Conservation (phyloP, 176 grass and related monocot species). For the Elaeis guineensis region DNA sequence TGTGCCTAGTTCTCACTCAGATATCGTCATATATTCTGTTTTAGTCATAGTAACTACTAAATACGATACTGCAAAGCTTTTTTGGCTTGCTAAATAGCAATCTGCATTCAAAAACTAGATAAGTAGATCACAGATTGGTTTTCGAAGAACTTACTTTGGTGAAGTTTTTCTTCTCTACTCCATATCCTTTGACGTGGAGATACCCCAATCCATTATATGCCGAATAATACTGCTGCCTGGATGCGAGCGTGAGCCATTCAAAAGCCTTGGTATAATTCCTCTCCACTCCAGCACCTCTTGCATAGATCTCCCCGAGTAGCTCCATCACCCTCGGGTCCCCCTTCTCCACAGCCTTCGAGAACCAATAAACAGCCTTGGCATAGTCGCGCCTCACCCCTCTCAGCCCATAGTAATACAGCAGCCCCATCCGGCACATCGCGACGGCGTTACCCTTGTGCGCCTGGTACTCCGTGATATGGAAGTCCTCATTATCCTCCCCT, state of each 20-base stretch:
- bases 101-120: no score
- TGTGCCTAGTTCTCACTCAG: no score
- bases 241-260: slow-evolving; percentile 70
- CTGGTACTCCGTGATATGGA: slow-evolving; percentile 95
- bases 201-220: slow-evolving; percentile 99
- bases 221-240: slow-evolving; percentile 76
- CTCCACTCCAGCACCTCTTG: slow-evolving; percentile 85
- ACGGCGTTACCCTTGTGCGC: slow-evolving; percentile 67
- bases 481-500: slow-evolving; percentile 88
- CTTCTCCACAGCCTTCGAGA: slow-evolving; percentile 83
- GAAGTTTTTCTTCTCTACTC: slow-evolving; percentile 88
- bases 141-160: slow-evolving; percentile 50
- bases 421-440: slow-evolving; percentile 78
- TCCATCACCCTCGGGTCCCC: slow-evolving; percentile 66
- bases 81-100: no score
- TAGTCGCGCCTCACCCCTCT: slow-evolving; percentile 77
- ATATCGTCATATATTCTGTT: no score
- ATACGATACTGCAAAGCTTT: no score
- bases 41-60: no score
- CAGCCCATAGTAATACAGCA: slow-evolving; percentile 95
- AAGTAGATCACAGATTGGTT: not conserved
- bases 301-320: slow-evolving; percentile 89
- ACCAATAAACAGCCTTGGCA: slow-evolving; percentile 73
- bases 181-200: slow-evolving; percentile 93
- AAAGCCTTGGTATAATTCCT: slow-evolving; percentile 91